phyloP scores from a whole-genome alignment of 495 filamentous ascomycete species.

The Oleoguttula mirabilis region DNA sequence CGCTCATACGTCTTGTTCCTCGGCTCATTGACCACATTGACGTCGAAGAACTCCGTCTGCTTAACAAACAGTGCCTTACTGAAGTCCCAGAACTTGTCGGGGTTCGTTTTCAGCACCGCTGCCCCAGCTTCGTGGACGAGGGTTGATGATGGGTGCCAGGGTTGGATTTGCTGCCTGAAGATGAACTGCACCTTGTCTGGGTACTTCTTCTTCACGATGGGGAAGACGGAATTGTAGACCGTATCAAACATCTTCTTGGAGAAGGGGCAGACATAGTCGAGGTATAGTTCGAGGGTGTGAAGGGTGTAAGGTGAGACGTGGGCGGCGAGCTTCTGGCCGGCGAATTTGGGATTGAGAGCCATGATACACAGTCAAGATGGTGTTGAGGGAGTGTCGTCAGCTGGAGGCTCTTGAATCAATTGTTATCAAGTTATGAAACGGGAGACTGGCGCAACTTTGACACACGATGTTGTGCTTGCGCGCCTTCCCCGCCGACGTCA shows the following conservation, averaged over 20 bases:
- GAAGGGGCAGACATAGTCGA: conserved; percentile 72
- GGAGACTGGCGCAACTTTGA: too few species aligned
- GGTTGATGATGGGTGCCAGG: conserved; percentile 88
- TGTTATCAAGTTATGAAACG: too few species aligned
- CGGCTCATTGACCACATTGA: conserved; percentile 65
- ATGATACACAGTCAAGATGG: conserved; percentile 32
- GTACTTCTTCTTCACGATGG: conserved; percentile 39
- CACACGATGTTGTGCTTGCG: too few species aligned
- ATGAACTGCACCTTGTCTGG: conserved; percentile 59
- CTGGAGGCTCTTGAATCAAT: too few species aligned
- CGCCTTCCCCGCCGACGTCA: too few species aligned
- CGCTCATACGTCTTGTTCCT: conserved; percentile 76
- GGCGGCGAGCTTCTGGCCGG: conserved; percentile 50
- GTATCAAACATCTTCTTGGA: conserved; percentile 62
- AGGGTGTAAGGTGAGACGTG: conserved; percentile 35
- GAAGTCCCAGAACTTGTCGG: conserved; percentile 66
- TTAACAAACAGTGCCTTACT: conserved; percentile 55
- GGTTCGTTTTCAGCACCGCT: conserved; percentile 56
- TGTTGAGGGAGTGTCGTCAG: too few species aligned
- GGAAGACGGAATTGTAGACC: conserved; percentile 47
- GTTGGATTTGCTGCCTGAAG: conserved; percentile 80
- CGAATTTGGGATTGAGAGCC: conserved; percentile 69
- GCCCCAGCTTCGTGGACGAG: conserved; percentile 76
- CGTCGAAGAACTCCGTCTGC: conserved; percentile 69
- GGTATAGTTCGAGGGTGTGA: conserved; percentile 69